Evolutionary conservation across 169 alveolate genomes (phyloP).

Genomic region (Plasmodium vinckei): DNA sequence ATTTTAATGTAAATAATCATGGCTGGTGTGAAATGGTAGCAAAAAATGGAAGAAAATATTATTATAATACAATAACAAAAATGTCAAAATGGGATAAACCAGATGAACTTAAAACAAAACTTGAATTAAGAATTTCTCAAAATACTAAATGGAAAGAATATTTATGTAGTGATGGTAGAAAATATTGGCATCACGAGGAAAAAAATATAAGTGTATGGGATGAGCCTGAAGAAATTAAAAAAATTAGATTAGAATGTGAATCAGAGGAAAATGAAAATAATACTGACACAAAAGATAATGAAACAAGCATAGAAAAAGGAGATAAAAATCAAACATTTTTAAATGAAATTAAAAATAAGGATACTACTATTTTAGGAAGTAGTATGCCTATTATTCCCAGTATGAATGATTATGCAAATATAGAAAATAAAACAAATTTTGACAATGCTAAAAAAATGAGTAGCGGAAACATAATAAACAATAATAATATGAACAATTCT

Average conservation of each 20-base stretch:
- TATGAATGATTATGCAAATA: not conserved
- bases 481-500: not conserved
- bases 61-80: constrained; percentile 84
- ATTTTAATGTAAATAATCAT: constrained; percentile 31
- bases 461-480: constrained; percentile 1
- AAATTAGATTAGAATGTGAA: constrained; percentile 72
- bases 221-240: constrained; percentile 80
- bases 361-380: not conserved
- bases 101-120: constrained; percentile 83
- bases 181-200: constrained; percentile 73
- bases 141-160: constrained; percentile 81
- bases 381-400: not conserved
- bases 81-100: constrained; percentile 89
- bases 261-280: constrained; percentile 29
- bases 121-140: constrained; percentile 72
- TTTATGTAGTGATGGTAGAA: constrained; percentile 70
- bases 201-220: constrained; percentile 79
- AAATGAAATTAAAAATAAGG: not conserved
- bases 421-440: not conserved
- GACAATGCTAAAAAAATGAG: not conserved
- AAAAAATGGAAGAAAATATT: constrained; percentile 88
- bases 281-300: not conserved
- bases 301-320: constrained; percentile 8
- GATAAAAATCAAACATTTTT: not conserved
- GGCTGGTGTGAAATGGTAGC: constrained; percentile 87